Evolutionary conservation across 1,139 yeast species (phyloP).

Genomic region (Arxiozyma telluris): DNA sequence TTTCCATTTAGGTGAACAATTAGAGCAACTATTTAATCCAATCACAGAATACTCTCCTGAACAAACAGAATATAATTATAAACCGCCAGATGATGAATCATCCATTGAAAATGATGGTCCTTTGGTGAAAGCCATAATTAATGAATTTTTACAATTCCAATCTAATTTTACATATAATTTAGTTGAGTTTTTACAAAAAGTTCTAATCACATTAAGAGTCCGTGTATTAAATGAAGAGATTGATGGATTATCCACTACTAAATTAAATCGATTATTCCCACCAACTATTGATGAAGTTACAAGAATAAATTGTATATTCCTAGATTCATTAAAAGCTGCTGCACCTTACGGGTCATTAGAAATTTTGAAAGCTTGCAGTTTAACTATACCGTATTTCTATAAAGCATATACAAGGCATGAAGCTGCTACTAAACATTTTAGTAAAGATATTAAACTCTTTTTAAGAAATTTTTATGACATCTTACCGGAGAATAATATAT

Average conservation of each 20-base stretch:
- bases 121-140: conserved; percentile 41
- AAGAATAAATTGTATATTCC: conserved; percentile 73
- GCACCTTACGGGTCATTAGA: conserved; percentile 62
- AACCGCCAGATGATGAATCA: conserved; percentile 26
- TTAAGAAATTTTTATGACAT: conserved; percentile 21
- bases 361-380: conserved; percentile 66
- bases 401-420: conserved; percentile 90
- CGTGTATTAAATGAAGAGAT: conserved; percentile 51
- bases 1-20: conserved; percentile 67
- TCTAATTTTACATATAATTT: conserved; percentile 63
- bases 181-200: conserved; percentile 66
- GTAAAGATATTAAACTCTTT: conserved; percentile 32
- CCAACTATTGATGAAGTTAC: conserved; percentile 94
- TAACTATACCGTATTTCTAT: conserved; percentile 78
- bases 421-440: conserved; percentile 67
- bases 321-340: conserved; percentile 66
- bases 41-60: conserved; percentile 87
- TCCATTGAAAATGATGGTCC: conserved; percentile 28
- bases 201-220: conserved; percentile 70
- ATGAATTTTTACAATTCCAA: conserved; percentile 63
- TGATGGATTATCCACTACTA: conserved; percentile 44
- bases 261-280: conserved; percentile 72
- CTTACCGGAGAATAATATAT: conserved; percentile 30
- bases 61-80: conserved; percentile 60
- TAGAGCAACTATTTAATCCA: conserved; percentile 85